Base-by-base conservation (phyloP, 1,284 basidiomycete genomes). In the Ceratobasidium sp. region DNA sequence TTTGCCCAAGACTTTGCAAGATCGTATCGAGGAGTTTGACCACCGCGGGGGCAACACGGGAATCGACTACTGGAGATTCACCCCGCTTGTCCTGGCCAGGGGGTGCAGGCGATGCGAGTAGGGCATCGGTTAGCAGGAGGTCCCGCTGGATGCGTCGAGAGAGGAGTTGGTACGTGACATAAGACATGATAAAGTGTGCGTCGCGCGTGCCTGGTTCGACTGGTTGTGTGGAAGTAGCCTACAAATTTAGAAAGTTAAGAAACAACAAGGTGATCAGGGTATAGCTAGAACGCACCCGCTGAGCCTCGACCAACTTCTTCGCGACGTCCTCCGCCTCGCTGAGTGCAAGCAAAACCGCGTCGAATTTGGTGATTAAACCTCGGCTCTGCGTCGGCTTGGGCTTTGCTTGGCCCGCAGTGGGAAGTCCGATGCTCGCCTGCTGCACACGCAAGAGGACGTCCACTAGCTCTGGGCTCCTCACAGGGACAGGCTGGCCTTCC, bases 391-490 rank as follows among this genome's bases (percentile, higher is more conserved):
- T 88, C 1, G 83, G 83, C 78, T 86, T 88, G 82, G 84, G 85
- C 77, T 84, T 84, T 68, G 77, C 82, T 77, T 83, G 82, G 44
- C 81, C 79, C 30, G 77, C 81, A 35, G 74, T 83, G 66, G 77
- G 81, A 79, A 88, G 80, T 50, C 80, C 83, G n/a, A 80, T 83
- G 81, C 96, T 90, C 2, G 93, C 95, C 16, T 92, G 90, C 82
- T 96, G 94, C 3, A 97, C 94, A 81, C 91, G 93, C 78, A 95
- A 85, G 79, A 98, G 87, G 23, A 94, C 94, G 81, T 94, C 94
- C 68, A 98, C 96, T 68, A 99, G 86, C 85, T 99, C 96, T 0
- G 96, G 95, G 81, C 93, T 96, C 75, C 96, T 90, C 64, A 98
- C 89, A 20, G 96, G 95, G 8, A 99, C 91, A 2, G 90, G 89